Evolutionary conservation across 2,329 filamentous ascomycete species (phyloP).

Genomic region (Cryphonectria japonica): DNA sequence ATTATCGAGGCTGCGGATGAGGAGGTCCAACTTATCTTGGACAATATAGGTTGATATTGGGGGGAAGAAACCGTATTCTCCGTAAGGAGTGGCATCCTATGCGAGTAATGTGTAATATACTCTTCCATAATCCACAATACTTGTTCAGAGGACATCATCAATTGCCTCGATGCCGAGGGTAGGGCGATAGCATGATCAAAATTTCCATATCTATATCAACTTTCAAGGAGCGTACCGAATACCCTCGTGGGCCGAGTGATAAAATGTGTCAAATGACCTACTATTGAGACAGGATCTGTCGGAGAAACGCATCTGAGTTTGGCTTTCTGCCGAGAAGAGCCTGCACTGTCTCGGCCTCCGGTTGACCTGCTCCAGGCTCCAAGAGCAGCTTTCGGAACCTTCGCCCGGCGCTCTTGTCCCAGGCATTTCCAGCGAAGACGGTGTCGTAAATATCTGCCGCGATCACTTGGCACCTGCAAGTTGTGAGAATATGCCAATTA

Average conservation of each 20-base stretch:
- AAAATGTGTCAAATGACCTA: neutral
- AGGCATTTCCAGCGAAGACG: neutral
- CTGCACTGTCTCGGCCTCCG: neutral
- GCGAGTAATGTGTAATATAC: neutral
- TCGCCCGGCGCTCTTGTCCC: neutral
- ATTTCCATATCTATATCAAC: neutral
- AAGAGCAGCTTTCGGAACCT: neutral
- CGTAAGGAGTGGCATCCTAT: too few relatives aligned
- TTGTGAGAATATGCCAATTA: neutral
- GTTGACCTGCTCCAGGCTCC: constrained; percentile 1
- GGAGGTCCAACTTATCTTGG: constrained; percentile 49
- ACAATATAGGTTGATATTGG: neutral
- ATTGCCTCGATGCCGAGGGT: neutral
- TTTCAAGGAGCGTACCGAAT: neutral
- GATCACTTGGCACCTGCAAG: neutral
- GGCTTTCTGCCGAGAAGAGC: neutral
- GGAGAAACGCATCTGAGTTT: neutral
- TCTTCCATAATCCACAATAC: neutral
- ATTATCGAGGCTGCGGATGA: constrained; percentile 49
- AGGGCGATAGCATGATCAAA: neutral
- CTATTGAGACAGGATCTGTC: neutral
- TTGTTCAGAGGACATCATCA: neutral
- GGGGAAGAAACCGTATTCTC: neutral
- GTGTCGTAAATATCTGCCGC: constrained; percentile 3
- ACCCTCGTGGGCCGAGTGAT: neutral